These are phyloP conservation scores for Seminavis robusta DNA, from an alignment of 108 stramenopile species.

Conservation along the genomic window DNA sequence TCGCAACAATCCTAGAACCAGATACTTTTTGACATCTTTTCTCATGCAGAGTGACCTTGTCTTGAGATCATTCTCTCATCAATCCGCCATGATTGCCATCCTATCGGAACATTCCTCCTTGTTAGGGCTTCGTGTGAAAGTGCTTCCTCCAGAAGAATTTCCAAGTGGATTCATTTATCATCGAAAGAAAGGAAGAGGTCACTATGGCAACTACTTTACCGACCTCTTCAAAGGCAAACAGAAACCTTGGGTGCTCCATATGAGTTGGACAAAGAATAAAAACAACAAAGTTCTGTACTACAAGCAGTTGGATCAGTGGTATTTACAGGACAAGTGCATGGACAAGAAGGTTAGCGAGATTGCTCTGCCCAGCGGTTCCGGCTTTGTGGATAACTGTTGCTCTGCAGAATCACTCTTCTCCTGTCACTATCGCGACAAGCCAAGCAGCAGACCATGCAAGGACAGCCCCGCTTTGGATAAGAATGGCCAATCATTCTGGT, in stretches of 20 bases:
- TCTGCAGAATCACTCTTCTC: constrained; percentile 32
- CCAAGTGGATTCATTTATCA: constrained; percentile 60
- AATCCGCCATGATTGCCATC: constrained; percentile 49
- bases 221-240: constrained; percentile 6
- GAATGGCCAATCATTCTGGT: constrained; percentile 42
- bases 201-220: constrained; percentile 12
- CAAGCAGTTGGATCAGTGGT: constrained; percentile 77
- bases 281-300: constrained; percentile 71
- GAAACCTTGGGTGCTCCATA: constrained; percentile 50
- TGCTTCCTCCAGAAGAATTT: constrained; percentile 47
- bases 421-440: constrained; percentile 73
- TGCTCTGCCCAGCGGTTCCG: neutral
- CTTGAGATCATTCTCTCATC: constrained; percentile 44
- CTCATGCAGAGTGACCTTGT: constrained; percentile 61
- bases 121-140: constrained; percentile 62
- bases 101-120: constrained; percentile 48
- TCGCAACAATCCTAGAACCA: constrained; percentile 49
- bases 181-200: too few relatives aligned
- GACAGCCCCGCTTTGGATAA: constrained; percentile 42
- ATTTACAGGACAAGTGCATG: constrained; percentile 50
- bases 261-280: constrained; percentile 86
- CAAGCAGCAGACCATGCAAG: constrained; percentile 50
- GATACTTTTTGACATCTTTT: constrained; percentile 43
- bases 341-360: constrained; percentile 18
- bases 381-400: constrained; percentile 38